A percentile compares a stretch with the other conserved stretches of the same genome.
phyloP scores from a whole-genome alignment of 1,139 yeast genomes.

The Taphrina flavorubra region DNA sequence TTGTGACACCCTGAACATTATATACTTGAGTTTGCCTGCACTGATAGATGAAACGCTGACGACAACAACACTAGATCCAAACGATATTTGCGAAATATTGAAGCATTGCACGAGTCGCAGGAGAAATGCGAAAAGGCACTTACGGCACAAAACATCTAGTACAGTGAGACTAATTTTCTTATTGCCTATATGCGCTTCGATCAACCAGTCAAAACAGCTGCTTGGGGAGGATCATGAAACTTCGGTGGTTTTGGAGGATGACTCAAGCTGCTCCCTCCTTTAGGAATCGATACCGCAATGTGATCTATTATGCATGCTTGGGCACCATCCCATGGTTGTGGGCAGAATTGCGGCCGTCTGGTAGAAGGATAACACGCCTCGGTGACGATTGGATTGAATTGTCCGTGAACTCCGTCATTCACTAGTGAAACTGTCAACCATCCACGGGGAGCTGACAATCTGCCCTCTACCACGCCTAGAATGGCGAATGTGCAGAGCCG shows the following conservation, averaged over 20 bases:
- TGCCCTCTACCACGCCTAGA: not conserved
- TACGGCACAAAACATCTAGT: no score
- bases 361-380: not conserved
- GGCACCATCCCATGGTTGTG: not conserved
- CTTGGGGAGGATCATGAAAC: not conserved
- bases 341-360: not conserved
- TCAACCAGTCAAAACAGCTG: no score
- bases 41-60: no score
- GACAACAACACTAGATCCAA: no score
- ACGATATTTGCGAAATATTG: no score
- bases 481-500: not conserved
- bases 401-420: not conserved
- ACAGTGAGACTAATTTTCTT: no score
- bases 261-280: not conserved
- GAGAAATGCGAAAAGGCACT: no score
- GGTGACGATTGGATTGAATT: not conserved
- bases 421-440: not conserved
- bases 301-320: not conserved
- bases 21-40: no score
- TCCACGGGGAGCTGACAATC: not conserved
- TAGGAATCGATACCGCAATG: not conserved
- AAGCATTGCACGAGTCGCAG: no score
- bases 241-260: not conserved
- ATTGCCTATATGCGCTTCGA: no score
- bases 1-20: no score